phyloP scores from a whole-genome alignment of 306 rosid genomes.

The Pyrus betulifolia region DNA sequence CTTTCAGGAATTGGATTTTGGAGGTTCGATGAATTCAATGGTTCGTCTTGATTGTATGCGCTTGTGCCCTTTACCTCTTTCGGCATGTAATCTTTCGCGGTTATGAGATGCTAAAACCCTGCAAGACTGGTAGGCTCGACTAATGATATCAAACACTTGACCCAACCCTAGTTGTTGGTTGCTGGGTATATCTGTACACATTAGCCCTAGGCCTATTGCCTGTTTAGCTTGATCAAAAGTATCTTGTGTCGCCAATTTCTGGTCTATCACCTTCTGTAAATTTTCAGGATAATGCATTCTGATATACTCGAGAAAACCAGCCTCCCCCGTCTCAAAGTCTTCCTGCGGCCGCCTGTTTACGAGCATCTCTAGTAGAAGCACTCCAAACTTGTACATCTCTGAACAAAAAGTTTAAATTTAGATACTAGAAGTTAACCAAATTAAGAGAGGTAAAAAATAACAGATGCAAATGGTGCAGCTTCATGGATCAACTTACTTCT shows the following conservation, averaged over 20 bases:
- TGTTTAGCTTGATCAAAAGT: constrained; percentile 30
- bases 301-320: constrained; percentile 28
- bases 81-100: constrained; percentile 25
- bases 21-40: not conserved
- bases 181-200: constrained; percentile 44
- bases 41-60: constrained; percentile 16
- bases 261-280: constrained; percentile 35
- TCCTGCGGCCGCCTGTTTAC: constrained; percentile 23
- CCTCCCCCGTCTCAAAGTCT: constrained; percentile 31
- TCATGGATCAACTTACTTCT: constrained; percentile 30
- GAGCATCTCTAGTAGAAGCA: constrained; percentile 45
- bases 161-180: constrained; percentile 23
- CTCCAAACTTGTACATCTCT: constrained; percentile 52
- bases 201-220: constrained; percentile 33
- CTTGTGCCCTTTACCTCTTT: constrained; percentile 25
- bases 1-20: not conserved
- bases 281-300: constrained; percentile 36
- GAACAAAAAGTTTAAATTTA: not conserved
- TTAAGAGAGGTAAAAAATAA: not conserved
- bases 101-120: constrained; percentile 17
- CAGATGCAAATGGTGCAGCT: not conserved
- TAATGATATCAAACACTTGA: constrained; percentile 23
- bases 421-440: not conserved
- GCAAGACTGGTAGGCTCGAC: constrained; percentile 31
- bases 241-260: constrained; percentile 34